Percentiles rank a stretch among this genome's conserved stretches.
Conservation (phyloP, 495 filamentous ascomycete genomes). For the Xylaria nigripes region DNA sequence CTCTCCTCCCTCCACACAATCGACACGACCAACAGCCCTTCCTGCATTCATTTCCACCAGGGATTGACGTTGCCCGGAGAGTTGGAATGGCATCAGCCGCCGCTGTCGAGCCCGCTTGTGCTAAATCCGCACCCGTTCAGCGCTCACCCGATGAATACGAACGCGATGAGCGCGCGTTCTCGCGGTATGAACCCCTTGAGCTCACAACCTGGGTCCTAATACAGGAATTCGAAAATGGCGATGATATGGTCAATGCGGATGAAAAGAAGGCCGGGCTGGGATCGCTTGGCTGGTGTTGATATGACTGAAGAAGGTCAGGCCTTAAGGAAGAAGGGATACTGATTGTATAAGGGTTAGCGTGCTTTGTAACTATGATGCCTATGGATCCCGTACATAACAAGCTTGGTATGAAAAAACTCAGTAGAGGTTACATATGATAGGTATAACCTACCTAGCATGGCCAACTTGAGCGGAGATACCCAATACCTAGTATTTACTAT, state of each 20-base stretch:
- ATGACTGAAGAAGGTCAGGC: neutral
- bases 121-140: neutral
- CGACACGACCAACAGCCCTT: slow-evolving; percentile 9
- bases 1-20: too few relatives aligned
- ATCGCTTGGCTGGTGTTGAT: slow-evolving; percentile 1
- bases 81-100: slow-evolving; percentile 5
- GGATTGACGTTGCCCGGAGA: slow-evolving; percentile 7
- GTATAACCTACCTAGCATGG: too few relatives aligned
- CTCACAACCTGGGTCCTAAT: neutral
- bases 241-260: slow-evolving; percentile 4
- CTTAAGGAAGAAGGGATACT: too few relatives aligned
- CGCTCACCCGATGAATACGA: too few relatives aligned
- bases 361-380: too few relatives aligned
- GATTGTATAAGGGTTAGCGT: too few relatives aligned
- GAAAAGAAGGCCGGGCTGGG: neutral
- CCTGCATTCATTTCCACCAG: slow-evolving; percentile 2
- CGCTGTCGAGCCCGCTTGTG: neutral
- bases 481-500: too few relatives aligned
- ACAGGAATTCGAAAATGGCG: neutral
- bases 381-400: too few relatives aligned
- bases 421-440: too few relatives aligned
- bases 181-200: neutral
- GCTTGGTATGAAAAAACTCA: too few relatives aligned
- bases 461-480: too few relatives aligned
- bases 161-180: neutral